Evolutionary conservation across 495 filamentous ascomycete genomes (phyloP).

Genomic region (Penicillium coprophilum): DNA sequence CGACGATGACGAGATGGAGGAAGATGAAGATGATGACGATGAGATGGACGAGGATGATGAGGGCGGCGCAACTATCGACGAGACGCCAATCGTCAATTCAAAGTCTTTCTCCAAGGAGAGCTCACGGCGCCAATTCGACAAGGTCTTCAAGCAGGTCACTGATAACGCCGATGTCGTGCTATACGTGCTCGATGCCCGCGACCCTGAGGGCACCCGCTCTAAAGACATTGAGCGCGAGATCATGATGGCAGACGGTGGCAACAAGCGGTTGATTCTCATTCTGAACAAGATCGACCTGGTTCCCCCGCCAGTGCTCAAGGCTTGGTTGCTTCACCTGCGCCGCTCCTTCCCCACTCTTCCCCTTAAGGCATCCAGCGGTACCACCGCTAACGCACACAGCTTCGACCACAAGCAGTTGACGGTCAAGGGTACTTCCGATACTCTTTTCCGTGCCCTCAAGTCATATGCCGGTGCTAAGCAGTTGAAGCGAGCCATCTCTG

Average conservation of each 20-base stretch:
- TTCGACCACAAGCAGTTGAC: conserved; percentile 92
- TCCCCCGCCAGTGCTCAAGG: conserved; percentile 74
- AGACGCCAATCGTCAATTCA: conserved; percentile 31
- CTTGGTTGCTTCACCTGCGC: conserved; percentile 81
- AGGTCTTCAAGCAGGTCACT: conserved; percentile 94
- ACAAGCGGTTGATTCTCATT: conserved; percentile 87
- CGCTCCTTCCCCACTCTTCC: conserved; percentile 92
- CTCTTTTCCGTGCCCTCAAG: conserved; percentile 89
- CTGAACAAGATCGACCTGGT: conserved; percentile 97
- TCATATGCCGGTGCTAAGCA: conserved; percentile 80
- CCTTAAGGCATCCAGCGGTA: conserved; percentile 78
- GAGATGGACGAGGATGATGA: conserved; percentile 50
- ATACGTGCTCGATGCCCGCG: conserved; percentile 91
- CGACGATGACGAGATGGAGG: conserved; percentile 59
- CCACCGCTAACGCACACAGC: conserved; percentile 81
- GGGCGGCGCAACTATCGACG: conserved; percentile 28
- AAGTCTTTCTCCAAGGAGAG: conserved; percentile 56
- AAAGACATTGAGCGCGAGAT: conserved; percentile 86
- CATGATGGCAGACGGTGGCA: conserved; percentile 77
- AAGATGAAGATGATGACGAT: conserved; percentile 51
- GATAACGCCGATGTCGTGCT: conserved; percentile 86
- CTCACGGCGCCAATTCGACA: conserved; percentile 86
- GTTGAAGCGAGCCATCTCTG: conserved; percentile 83
- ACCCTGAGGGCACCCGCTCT: conserved; percentile 88
- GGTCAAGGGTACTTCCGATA: conserved; percentile 79